A percentile compares a stretch with the other conserved stretches of the same genome.
phyloP scores from a whole-genome alignment of 2,329 filamentous ascomycete genomes.

The Alternaria sp. region DNA sequence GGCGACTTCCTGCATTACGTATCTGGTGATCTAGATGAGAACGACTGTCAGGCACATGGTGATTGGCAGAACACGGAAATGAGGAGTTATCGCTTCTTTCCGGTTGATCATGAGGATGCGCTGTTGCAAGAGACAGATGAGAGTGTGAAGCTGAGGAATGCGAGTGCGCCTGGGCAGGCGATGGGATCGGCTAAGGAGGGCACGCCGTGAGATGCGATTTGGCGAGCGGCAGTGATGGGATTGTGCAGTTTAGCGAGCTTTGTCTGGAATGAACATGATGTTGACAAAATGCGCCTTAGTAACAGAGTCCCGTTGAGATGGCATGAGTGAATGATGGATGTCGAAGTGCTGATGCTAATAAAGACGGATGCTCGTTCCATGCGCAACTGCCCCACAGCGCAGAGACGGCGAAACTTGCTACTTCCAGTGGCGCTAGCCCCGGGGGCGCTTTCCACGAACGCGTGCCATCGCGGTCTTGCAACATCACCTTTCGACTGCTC shows the following conservation, averaged over 20 bases:
- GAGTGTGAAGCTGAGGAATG: slow-evolving; percentile 8
- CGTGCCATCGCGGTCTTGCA: neutral
- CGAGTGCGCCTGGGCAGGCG: slow-evolving; percentile 5
- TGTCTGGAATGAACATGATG: neutral
- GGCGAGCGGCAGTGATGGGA: neutral
- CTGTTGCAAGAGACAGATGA: slow-evolving; percentile 8
- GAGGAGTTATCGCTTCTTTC: slow-evolving; percentile 7
- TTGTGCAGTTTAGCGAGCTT: neutral
- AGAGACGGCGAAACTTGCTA: neutral
- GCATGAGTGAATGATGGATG: neutral
- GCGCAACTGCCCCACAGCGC: neutral
- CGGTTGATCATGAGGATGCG: slow-evolving; percentile 5
- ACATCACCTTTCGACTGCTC: neutral
- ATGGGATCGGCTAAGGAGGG: neutral
- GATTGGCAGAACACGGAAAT: slow-evolving; percentile 6
- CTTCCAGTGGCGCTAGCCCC: neutral
- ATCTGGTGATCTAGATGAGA: slow-evolving; percentile 65
- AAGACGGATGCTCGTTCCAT: neutral
- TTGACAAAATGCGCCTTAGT: neutral
- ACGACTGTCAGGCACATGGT: neutral
- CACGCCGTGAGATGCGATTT: neutral
- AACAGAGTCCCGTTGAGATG: neutral
- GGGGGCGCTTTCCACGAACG: neutral
- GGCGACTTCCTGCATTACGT: slow-evolving; percentile 84
- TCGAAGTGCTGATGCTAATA: neutral